Evolutionary conservation across 306 rosid species (phyloP).

Genomic region (Vigna nakashimae): DNA sequence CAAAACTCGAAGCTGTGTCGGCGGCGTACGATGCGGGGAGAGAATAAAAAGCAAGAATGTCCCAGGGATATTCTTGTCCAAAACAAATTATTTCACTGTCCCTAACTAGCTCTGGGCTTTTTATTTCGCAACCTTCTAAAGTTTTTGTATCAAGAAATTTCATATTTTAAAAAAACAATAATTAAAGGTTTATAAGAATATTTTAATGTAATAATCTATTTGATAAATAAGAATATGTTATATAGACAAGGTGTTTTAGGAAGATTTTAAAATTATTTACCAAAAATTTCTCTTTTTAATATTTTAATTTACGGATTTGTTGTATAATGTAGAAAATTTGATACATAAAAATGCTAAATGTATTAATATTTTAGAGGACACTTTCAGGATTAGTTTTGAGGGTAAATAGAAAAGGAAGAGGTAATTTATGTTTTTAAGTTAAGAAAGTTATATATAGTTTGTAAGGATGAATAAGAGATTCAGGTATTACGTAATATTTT

Average conservation of each 20-base stretch:
- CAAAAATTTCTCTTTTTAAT: background rate
- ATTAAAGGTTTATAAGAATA: too few species aligned
- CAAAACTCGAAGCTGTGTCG: constrained; percentile 23
- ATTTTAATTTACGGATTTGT: background rate
- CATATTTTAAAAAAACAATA: background rate
- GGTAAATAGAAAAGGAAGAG: background rate
- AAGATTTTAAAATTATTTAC: background rate
- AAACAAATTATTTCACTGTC: background rate
- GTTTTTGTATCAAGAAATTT: background rate
- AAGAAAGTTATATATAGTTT: too few species aligned
- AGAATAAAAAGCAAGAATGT: constrained; percentile 5
- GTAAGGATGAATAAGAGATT: too few species aligned
- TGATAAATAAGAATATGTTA: too few species aligned
- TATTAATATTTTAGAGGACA: too few species aligned
- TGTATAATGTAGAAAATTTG: background rate
- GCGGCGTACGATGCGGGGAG: constrained; percentile 21
- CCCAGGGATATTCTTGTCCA: background rate
- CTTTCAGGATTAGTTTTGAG: background rate
- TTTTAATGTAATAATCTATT: too few species aligned
- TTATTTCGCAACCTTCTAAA: background rate
- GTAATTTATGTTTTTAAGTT: too few species aligned
- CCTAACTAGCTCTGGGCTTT: background rate
- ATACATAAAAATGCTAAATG: background rate
- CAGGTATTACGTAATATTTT: too few species aligned
- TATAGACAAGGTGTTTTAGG: too few species aligned